Evolutionary conservation across 768 basidiomycete genomes (phyloP), one percentile per base, ranked within the genome.

Genomic region (Cantharellus cinnabarinus): DNA sequence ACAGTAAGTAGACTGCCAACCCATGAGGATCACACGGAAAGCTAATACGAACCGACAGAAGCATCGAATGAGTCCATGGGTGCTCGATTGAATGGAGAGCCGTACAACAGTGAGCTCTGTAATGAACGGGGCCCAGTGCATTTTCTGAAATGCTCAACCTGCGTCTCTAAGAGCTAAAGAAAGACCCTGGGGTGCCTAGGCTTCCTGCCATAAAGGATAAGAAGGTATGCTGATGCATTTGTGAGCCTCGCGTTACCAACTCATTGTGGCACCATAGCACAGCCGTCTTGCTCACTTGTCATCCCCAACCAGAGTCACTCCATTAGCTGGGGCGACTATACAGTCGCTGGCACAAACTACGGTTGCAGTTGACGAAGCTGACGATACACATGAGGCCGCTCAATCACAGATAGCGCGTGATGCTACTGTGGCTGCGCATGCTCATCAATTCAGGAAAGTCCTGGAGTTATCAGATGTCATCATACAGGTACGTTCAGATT

Each of bases 391-490:
- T 58, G 57, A 58, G 44, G 34, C 57, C 40, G 59, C 54, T 48
- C 42, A 58, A 10, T 58, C 61, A 39, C 38, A 50, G 20, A 69
- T 67, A 7, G 63, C 66, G 14, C 64, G 67, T 41, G 72, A 72
- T 59, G 68, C 69, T 3, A 70, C 70, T 5, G 64, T 68, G 7
- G 68, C 71, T 56, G 72, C 71, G 2, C 62, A 64, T 42, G 64
- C 62, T 3, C 52, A 60, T 38, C 56, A 64, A 55, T 62, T 61
- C 53, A 41, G 50, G 35, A 90, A 87, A 71, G 94, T 99, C 51
- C 84, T 98, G 61, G 91, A 95, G 63, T 77, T 91, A 66, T 83
- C 85, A 63, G 93, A 98, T 67, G 85, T 99, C 40, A 71, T 98
- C 56, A 75, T 98, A 51, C 82, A 75, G 65, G 74, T 75, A 40